Base-by-base conservation (phyloP, 2,329 filamentous ascomycete species). In the Fusarium sp. region DNA sequence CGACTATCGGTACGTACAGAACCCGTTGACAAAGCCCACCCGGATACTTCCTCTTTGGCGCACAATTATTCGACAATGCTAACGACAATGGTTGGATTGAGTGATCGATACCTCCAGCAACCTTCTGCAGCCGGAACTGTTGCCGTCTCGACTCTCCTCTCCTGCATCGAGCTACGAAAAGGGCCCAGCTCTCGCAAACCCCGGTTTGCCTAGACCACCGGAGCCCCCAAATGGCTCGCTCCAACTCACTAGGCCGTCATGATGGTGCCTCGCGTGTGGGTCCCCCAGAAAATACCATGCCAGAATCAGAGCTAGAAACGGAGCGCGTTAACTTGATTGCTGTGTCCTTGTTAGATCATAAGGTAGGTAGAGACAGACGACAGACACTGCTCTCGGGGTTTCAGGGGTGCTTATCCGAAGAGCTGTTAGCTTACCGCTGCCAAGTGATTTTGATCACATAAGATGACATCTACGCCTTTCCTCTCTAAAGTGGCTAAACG, bases 121-220 rank as follows among this genome's bases (percentile, higher is more conserved):
- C 44, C 41, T 63, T 48, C 57, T 66, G 64, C 56, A 63, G 51
- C 68, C 66, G 69, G 72, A 73, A 67, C 70, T 70, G 72, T 52
- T 66, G 69, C 63, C 41, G 55, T 37, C 41, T 48, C 23, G 23
- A 48, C 12, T 59, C 71, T 23, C 60, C 48, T 60, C 49, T 63
- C 46, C 70, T 73, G 73, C 68, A 73, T 66, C 68, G 63, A 69
- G 66, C 61, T 67, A 76, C 59, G 54, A 66, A 72, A 69, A 74
- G 59, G 65, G 61, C 74, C 55, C 55, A 57, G 41, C 31, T 71
- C 66, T 57, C 66, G 63, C 65, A 60, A 77, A 77, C 74, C 74
- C 73, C 74, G 74, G 75, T 74, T 72, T 77, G 74, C 71, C 74
- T 51, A 75, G 73, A 65, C 74, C 60, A 64, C 54, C 56, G 54